Base-by-base conservation (phyloP, 371 early-diverging fungal genomes). In the Nematocida sp. region DNA sequence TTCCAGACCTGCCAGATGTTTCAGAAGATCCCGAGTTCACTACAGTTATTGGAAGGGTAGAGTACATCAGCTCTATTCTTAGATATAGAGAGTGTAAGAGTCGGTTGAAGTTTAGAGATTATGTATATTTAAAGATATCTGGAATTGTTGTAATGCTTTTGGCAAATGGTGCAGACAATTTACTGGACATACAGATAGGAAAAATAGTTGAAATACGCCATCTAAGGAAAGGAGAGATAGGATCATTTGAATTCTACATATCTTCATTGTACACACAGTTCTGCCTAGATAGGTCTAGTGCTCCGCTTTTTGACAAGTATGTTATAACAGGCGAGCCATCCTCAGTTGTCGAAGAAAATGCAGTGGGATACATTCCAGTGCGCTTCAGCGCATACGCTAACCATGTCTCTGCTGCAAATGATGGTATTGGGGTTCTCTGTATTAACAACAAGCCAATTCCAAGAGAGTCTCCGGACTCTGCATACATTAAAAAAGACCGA, bases 211-310 rank as follows among this genome's bases (percentile, higher is more conserved):
- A 72, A 45, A 72, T 86, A 20, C 20, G 62, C 18, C 84, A 86
- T 46, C 58, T 86, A 20, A 42, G 86, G 56, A 52, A 60, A 55
- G 61, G 82, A 39, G 27, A 40, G 9, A 62, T 85, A 20, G 80
- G 72, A 18, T 55, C 62, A 11, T 73, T 70, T 66, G 78, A 42
- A 18, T 82, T 84, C 55, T 85, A 83, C 58, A 47, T 86, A 25
- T 86, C 86, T 45, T 83, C 87, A 15, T 78, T 86, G 6, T 86
- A 83, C 64, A 86, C 87, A 57, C 83, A 84, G 71, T 67, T 54
- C 61, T 78, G 40, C 62, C 25, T 58, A 5, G 62, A 69, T 18
- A 18, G 33, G 40, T n/a, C 44, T 4, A n/a, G 7, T n/a, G 42
- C 23, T 11, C 55, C 46, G 20, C 82, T 25, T n/a, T 33, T 47